Percentiles rank a stretch among this genome's conserved stretches.
Conservation (phyloP, 768 basidiomycete species). For the button mushroom (Agaricus bisporus) region DNA sequence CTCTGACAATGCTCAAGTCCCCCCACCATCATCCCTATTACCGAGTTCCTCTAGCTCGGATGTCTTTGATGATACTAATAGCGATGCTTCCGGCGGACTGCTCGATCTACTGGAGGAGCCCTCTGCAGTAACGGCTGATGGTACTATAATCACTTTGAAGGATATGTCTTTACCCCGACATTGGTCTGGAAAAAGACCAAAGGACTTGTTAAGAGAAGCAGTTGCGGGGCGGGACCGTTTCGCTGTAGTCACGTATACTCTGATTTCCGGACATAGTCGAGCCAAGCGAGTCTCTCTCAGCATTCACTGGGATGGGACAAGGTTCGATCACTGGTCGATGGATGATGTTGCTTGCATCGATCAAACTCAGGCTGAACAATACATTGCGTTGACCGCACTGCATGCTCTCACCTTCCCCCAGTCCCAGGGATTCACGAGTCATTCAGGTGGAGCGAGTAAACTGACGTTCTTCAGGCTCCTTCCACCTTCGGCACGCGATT, state of each 20-base stretch:
- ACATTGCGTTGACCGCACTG: constrained; percentile 79
- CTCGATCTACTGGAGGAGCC: constrained; percentile 69
- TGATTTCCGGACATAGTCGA: constrained; percentile 65
- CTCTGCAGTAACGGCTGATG: constrained; percentile 52
- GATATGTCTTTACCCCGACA: constrained; percentile 83
- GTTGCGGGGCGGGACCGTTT: constrained; percentile 67
- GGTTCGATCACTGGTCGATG: constrained; percentile 72
- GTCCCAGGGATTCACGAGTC: constrained; percentile 56
- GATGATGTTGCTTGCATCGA: constrained; percentile 77
- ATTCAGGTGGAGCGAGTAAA: constrained; percentile 35
- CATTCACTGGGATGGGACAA: constrained; percentile 67
- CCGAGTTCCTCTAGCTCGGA: constrained; percentile 22
- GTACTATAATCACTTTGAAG: constrained; percentile 46
- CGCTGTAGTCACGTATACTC: constrained; percentile 64
- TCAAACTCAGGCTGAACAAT: constrained; percentile 80
- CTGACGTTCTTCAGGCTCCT: constrained; percentile 71
- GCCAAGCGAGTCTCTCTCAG: constrained; percentile 67
- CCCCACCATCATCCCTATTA: background rate
- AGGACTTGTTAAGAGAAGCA: constrained; percentile 59
- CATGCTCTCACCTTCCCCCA: constrained; percentile 67
- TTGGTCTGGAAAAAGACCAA: constrained; percentile 79
- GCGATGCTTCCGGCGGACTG: constrained; percentile 54
- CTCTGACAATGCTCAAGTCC: background rate
- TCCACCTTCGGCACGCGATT: constrained; percentile 77
- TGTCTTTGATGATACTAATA: constrained; percentile 45